These are phyloP conservation scores for Fraxinus ornus DNA, from an alignment of 305 asterid genomes.

Conservation along the genomic window DNA sequence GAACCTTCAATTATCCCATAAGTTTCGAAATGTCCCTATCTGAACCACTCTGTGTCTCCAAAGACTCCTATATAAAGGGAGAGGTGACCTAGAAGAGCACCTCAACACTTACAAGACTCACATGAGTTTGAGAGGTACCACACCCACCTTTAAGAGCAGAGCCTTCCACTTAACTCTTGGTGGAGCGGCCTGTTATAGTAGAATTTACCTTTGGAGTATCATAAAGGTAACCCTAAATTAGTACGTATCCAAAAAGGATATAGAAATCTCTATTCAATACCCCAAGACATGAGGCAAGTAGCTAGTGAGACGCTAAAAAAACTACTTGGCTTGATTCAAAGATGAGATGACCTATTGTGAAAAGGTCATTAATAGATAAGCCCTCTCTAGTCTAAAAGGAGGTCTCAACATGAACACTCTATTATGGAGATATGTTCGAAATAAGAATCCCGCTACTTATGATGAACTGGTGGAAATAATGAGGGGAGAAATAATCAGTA, in stretches of 20 bases:
- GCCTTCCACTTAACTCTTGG: too few relatives aligned
- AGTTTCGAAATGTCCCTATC: too few relatives aligned
- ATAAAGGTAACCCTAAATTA: too few relatives aligned
- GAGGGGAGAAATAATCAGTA: neutral
- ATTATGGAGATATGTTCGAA: too few relatives aligned
- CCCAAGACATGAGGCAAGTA: neutral
- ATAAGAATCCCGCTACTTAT: neutral
- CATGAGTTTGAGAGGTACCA: neutral
- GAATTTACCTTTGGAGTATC: too few relatives aligned
- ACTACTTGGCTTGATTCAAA: too few relatives aligned
- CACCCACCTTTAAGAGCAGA: neutral
- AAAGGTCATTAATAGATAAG: neutral
- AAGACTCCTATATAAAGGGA: neutral
- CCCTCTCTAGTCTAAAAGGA: too few relatives aligned
- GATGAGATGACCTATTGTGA: neutral
- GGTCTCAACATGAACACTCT: neutral
- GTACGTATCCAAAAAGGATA: too few relatives aligned
- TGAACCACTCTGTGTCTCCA: neutral
- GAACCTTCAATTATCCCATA: neutral
- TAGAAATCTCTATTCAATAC: neutral
- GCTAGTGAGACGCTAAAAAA: neutral
- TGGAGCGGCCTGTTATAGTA: too few relatives aligned
- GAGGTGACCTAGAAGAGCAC: neutral
- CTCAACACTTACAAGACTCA: neutral
- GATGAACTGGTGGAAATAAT: neutral